Conservation (phyloP, 2,329 filamentous ascomycete species). For the Aspergillus terreus region DNA sequence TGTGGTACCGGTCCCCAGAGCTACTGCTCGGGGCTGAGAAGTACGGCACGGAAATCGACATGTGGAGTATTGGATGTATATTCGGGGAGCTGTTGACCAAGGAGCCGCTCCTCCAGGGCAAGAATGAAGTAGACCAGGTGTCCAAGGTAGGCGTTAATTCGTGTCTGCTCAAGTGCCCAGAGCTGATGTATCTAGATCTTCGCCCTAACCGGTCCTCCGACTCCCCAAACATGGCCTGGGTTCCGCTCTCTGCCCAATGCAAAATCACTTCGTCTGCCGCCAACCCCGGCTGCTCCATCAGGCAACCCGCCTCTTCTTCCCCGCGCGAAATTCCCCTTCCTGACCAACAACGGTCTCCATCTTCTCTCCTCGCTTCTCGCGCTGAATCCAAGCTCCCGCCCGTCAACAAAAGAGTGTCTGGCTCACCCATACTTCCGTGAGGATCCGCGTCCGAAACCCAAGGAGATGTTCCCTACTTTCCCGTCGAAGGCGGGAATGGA, state of each 20-base stretch:
- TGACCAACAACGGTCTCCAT: conserved; percentile 69
- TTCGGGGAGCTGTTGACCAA: conserved; percentile 86
- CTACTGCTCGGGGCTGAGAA: conserved; percentile 74
- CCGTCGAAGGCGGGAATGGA: conserved; percentile 93
- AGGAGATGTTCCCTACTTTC: conserved; percentile 94
- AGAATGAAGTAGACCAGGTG: conserved; percentile 89
- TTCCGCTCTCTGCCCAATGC: conserved; percentile 88
- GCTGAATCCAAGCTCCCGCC: conserved; percentile 69
- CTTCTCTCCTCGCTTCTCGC: conserved; percentile 68
- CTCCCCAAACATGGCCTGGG: conserved; percentile 75
- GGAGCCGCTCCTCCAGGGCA: conserved; percentile 78
- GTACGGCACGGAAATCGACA: conserved; percentile 77
- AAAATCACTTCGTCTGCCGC: conserved; percentile 68
- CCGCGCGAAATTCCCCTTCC: conserved; percentile 72
- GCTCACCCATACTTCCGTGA: conserved; percentile 81
- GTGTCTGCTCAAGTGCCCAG: conserved; percentile 3
- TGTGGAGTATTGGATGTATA: conserved; percentile 96
- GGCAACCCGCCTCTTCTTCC: conserved; percentile 51
- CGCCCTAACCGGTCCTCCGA: conserved; percentile 80
- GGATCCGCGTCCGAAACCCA: conserved; percentile 83
- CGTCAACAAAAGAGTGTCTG: conserved; percentile 69
- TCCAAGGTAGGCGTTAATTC: conserved; percentile 50
- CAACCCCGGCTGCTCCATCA: conserved; percentile 32
- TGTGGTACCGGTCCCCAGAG: conserved; percentile 95
- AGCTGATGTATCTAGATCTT: conserved; percentile 59